Evolutionary conservation across 2,329 filamentous ascomycete genomes (phyloP), one percentile per base, ranked within the genome.

Genomic region (Xylariaceae sp.): DNA sequence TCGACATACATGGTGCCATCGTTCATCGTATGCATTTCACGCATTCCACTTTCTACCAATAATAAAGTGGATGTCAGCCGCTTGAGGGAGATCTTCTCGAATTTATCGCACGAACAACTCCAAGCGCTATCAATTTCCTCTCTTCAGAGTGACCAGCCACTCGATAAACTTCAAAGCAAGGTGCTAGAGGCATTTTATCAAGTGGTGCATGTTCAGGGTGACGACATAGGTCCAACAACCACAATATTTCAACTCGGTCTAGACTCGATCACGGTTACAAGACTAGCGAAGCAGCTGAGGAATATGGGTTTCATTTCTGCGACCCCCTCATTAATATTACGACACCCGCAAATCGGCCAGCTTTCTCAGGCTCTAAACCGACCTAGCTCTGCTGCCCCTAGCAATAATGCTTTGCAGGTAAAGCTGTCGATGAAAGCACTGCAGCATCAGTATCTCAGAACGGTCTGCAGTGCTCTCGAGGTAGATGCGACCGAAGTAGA

Each of bases 1-100:
- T 90, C 93, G 0, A 83, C 82, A 0, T 97, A 97, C 71, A 97
- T 97, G 93, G 84, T 97, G 2, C 94, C 93, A 0, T 93, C 91
- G 0, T 91, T 95, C 67, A 86, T 96, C 56, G 77, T 96, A 21
- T 83, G 83, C 3, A 75, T 96, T 6, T 82, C 86, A 0, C 80
- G 77, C 6, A 86, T 97, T 51, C 93, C 93, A 0, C 78, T 97
- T 0, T 96, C 91, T 1, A 78, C 90, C 6, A 97, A 96, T 72
- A 96, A 96, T 74, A 97, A 97, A 70, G 88, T 89, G 0, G 92
- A 97, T 66, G 80, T 82, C 6, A 94, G 89, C 67, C 78, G 80
- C 31, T 75, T 97, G 2, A 87, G 83, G 55, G 73, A 75, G 0
- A 74, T 96, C 1, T 96, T 94, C 67, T 74, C 82, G 8, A 75